Evolutionary conservation across 768 basidiomycete genomes (phyloP), one percentile per base, ranked within the genome.

Genomic region (Dentipellis fragilis): DNA sequence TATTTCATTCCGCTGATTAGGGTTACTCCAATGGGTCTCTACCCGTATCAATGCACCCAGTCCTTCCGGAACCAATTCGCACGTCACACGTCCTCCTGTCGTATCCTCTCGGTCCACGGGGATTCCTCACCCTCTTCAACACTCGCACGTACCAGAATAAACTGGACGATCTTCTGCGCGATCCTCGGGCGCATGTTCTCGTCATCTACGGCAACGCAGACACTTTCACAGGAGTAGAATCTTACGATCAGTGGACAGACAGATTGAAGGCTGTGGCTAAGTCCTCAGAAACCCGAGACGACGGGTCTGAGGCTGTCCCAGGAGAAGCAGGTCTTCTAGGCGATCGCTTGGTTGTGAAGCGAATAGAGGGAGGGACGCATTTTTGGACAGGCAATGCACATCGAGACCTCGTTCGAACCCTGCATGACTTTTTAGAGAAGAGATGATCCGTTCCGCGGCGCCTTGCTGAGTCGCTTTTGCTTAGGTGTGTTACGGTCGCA

Each of bases 21-120:
- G 87, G 88, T 5, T 93, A 93, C 68, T 92, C 89, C 10, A 74
- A 90, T 74, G 89, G 89, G 1, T 81, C 86, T 2, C 73, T 93
- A 35, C 82, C 87, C 38, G 78, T 79, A 10, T 86, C 87, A 8
- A 69, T 87, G 57, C 80, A 81, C 55, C 83, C 86, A 0, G 63
- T 80, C 2, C 68, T 84, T 2, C 69, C 73, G 0, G 19, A 14
- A 8, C 62, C 73, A 16, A 64, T 84, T 47, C 74, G 71, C 63
- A 83, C 80, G 0, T 78, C 77, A 11, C 85, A 89, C 65, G 71
- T 89, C 47, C 65, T 92, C 40, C 68, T 92, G 19, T 90, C 89
- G 3, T 91, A 92, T 64, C 89, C 89, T 0, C 70, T 91, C 4
- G 79, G 82, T 12, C 81, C 83, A 8, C 75, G 86, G 52, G 72